phyloP scores from a whole-genome alignment of 2,329 filamentous ascomycete genomes.

The Alternaria infectoria region DNA sequence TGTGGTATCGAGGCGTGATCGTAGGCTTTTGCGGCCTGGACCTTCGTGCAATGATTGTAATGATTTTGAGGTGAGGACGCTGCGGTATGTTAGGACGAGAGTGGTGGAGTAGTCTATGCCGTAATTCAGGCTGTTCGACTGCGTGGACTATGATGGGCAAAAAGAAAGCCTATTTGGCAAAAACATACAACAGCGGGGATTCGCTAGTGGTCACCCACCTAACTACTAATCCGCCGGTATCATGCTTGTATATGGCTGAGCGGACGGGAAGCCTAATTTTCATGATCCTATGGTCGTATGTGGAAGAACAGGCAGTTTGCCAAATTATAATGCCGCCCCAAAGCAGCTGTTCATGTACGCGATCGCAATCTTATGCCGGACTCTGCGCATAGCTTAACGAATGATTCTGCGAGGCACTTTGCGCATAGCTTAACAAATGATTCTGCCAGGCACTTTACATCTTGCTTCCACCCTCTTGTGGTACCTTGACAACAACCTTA shows the following conservation, averaged over 20 bases:
- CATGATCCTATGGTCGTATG: too few relatives aligned
- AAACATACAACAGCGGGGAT: too few relatives aligned
- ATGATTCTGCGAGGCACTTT: background rate
- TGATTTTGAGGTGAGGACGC: slow-evolving; percentile 9
- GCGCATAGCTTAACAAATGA: background rate
- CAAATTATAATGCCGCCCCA: too few relatives aligned
- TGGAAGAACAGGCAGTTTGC: too few relatives aligned
- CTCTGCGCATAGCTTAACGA: background rate
- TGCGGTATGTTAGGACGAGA: slow-evolving; percentile 5
- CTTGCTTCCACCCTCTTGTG: slow-evolving; percentile 59
- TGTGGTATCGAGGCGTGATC: background rate
- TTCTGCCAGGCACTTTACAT: slow-evolving; percentile 23
- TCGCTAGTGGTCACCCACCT: too few relatives aligned
- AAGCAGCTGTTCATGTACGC: too few relatives aligned
- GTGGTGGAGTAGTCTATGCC: background rate
- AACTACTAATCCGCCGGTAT: too few relatives aligned
- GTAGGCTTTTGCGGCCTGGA: background rate
- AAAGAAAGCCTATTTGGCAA: too few relatives aligned
- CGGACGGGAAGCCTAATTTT: too few relatives aligned
- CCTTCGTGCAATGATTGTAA: background rate
- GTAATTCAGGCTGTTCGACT: background rate
- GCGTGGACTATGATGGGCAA: too few relatives aligned
- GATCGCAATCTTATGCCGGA: background rate
- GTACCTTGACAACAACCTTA: slow-evolving; percentile 90
- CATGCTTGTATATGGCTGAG: too few relatives aligned